Base-by-base conservation (phyloP, 441 rosid genomes). In the Adansonia madagascariensis region DNA sequence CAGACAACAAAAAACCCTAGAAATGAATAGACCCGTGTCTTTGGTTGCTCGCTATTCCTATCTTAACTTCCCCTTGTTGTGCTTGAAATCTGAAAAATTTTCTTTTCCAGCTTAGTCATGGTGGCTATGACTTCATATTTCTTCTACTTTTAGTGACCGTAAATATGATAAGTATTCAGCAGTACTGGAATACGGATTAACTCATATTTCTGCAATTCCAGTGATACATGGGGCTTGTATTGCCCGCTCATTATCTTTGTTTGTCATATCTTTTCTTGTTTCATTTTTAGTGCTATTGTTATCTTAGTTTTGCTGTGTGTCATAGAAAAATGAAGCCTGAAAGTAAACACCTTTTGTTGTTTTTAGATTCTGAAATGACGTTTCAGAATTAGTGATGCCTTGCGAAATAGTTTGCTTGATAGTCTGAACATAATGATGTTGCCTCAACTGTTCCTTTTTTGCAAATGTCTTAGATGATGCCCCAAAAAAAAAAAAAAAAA, bases 341-440 rank as follows among this genome's bases (percentile, higher is more conserved):
- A 85, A 79, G 84, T 77, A 71, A 68, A 84, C 75, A 82, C 82
- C 62, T 76, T 80, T 84, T 71, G 74, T 78, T 35, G 80, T 75
- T 75, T 79, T 66, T 82, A 83, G 88, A 85, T 88, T 91, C 91
- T 88, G 89, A 87, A 82, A 90, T 82, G 98, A 89, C 90, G 71
- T 84, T 84, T 90, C 87, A 78, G 63, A 81, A 86, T 73, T 87
- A 71, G 76, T 63, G 79, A 85, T 75, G 75, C 77, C 84, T 80
- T 82, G 76, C 73, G 75, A 83, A 82, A 81, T 80, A 84, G 88
- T 86, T 63, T 75, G 70, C 78, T 73, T 77, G 85, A 73, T 83
- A 62, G 83, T 68, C 71, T 72, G 70, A 49, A 44, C 24, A 82
- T 53, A 67, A 79, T 83, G 74, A 55, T 22, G 20, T 72, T 63